Evolutionary conservation across 192 early-diverging fungal genomes (phyloP), one percentile per base, ranked within the genome.

Genomic region (Backusella mclennaniae): DNA sequence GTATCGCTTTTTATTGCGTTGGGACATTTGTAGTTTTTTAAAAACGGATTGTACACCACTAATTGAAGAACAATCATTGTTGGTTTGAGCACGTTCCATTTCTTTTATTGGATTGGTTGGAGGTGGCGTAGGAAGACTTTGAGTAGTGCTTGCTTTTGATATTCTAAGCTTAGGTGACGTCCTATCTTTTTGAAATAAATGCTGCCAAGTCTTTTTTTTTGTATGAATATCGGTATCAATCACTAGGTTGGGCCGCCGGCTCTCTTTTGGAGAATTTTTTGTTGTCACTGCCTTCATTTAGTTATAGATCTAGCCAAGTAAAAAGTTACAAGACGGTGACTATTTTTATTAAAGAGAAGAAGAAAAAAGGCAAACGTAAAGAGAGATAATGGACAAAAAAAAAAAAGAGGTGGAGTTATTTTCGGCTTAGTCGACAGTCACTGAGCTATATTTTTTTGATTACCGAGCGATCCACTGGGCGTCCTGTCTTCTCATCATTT

Each of bases 201-300:
- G 26, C 23, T 63, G 56, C 68, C 68, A 69, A 41, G 35, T 3
- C 11, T 69, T 69, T 21, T 69, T 69, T 69, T 69, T 69, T 21
- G 21, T 26, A 59, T 59, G 23, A 3, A 69, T 8, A 36, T 69
- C 19, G 39, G 68, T 69, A 39, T 69, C 35, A 7, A 69, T 69
- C 2, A 23, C 8, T n/a, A 69, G 41, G 12, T 36, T 69, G 8
- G 68, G 68, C 12, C 68, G 19, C n/a, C 11, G n/a, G 23, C 19
- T 19, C 6, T 59, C 68, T 21, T 69, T 69, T 39, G 35, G 35
- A 23, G 33, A 69, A 19, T 69, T 36, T 4, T 69, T 11, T 9
- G 21, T 29, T 59, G 56, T 2, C 11, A 59, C 23, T 26, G 56
- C 3, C 3, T 59, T 26, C 56, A 59, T 59, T 59, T 44, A 39